Evolutionary conservation across 2,329 filamentous ascomycete genomes (phyloP).

Genomic region (Colletotrichum costaricense): DNA sequence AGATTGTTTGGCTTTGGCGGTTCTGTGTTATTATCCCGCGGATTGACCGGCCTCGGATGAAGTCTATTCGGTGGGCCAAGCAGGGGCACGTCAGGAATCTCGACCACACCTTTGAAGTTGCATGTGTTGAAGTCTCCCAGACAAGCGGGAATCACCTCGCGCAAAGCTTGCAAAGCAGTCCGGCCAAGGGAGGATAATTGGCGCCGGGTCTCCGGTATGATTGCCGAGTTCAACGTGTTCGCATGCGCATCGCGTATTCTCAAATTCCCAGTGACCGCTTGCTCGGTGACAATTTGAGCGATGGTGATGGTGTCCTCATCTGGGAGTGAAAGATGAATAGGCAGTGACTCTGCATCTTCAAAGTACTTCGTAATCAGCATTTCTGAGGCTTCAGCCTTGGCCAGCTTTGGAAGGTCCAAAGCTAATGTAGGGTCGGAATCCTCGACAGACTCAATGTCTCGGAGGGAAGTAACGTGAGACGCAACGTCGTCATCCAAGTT

Average conservation of each 20-base stretch:
- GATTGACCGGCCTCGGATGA: constrained; percentile 59
- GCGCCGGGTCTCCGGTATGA: constrained; percentile 50
- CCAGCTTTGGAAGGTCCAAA: constrained; percentile 61
- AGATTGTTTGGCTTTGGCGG: constrained; percentile 62
- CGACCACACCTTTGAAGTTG: constrained; percentile 33
- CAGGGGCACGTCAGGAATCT: constrained; percentile 48
- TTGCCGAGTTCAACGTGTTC: constrained; percentile 31
- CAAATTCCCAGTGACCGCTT: constrained; percentile 66
- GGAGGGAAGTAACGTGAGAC: constrained; percentile 63
- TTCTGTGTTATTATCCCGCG: constrained; percentile 56
- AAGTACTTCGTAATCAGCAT: constrained; percentile 66
- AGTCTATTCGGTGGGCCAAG: constrained; percentile 63
- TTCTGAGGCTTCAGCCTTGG: constrained; percentile 60
- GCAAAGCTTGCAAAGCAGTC: constrained; percentile 60
- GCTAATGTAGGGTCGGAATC: constrained; percentile 59
- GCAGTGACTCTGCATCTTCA: constrained; percentile 67
- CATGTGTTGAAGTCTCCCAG: constrained; percentile 48
- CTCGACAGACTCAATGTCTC: constrained; percentile 59
- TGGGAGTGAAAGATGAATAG: constrained; percentile 55
- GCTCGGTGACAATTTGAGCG: constrained; percentile 78
- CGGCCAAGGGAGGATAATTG: constrained; percentile 57
- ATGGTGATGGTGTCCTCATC: constrained; percentile 74
- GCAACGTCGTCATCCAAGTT: constrained; percentile 63
- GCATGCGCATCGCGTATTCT: constrained; percentile 30
- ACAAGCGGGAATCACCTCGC: constrained; percentile 55